Evolutionary conservation across 768 basidiomycete species (phyloP).

Genomic region (Tubosaeta brunneosetosa): DNA sequence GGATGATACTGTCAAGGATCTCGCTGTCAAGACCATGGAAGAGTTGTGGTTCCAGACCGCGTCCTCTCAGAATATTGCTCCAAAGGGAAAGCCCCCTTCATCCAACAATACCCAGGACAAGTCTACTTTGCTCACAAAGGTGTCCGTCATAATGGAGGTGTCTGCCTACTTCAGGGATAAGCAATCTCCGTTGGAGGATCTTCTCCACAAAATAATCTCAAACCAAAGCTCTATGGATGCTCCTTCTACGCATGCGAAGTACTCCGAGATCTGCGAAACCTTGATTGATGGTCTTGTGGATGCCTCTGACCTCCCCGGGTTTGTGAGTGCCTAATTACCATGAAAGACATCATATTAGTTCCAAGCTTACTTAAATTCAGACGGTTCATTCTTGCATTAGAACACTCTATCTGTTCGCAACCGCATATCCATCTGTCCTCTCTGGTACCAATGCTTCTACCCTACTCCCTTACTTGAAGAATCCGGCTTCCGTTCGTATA

Average conservation of each 20-base stretch:
- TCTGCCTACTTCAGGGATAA: constrained; percentile 78
- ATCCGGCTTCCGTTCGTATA: constrained; percentile 63
- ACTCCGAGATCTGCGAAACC: constrained; percentile 76
- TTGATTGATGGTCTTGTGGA: constrained; percentile 89
- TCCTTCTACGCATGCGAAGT: constrained; percentile 55
- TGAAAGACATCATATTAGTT: neutral
- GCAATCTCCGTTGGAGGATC: constrained; percentile 78
- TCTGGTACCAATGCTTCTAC: constrained; percentile 79
- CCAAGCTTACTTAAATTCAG: constrained; percentile 33
- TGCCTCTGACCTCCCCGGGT: constrained; percentile 72
- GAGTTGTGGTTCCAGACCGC: constrained; percentile 78
- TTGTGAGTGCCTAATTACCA: constrained; percentile 44
- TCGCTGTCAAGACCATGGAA: constrained; percentile 84
- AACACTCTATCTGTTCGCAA: constrained; percentile 78
- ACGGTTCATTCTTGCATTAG: constrained; percentile 79
- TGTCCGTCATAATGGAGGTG: constrained; percentile 81
- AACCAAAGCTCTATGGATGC: constrained; percentile 61
- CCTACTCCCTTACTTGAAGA: constrained; percentile 87
- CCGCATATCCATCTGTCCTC: constrained; percentile 81
- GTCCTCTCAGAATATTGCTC: constrained; percentile 26
- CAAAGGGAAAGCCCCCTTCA: constrained; percentile 35
- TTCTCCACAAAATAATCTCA: constrained; percentile 77
- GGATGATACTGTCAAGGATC: constrained; percentile 92
- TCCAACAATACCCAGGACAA: constrained; percentile 44
- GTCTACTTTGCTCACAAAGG: constrained; percentile 54